Percentiles rank a stretch among this genome's conserved stretches.
Conservation (phyloP, 2,329 filamentous ascomycete genomes). For the Xylariaceae sp. region DNA sequence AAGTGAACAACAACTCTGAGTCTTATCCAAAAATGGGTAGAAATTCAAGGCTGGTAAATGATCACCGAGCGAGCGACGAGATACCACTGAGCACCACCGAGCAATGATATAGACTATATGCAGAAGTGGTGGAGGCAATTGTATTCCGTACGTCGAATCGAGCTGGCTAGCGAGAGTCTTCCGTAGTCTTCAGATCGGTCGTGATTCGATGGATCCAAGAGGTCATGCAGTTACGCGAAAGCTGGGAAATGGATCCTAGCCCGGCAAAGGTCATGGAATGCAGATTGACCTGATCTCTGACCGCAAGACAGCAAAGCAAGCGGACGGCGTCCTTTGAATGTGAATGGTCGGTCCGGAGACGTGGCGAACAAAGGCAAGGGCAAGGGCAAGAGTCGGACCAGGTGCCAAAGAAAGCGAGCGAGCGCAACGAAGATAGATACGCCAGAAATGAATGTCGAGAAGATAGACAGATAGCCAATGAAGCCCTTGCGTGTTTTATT, state of each 20-base stretch:
- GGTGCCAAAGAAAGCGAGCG: conserved; percentile 32
- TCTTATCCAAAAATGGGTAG: conserved; percentile 26
- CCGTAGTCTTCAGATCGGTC: conserved; percentile 19
- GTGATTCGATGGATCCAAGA: conserved; percentile 17
- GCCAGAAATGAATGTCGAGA: conserved; percentile 31
- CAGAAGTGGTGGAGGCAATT: conserved; percentile 16
- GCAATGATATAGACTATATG: conserved; percentile 29
- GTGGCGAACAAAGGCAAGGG: conserved; percentile 31
- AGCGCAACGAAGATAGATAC: conserved; percentile 26
- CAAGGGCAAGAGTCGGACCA: conserved; percentile 5
- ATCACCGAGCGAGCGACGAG: conserved; percentile 26
- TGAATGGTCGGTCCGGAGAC: conserved; percentile 22
- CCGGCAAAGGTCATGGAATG: conserved; percentile 21
- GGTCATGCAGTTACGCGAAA: conserved; percentile 17
- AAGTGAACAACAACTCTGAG: conserved; percentile 25
- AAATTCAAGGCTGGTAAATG: conserved; percentile 25
- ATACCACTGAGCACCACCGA: conserved; percentile 15
- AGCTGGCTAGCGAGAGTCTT: conserved; percentile 16
- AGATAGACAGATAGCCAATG: conserved; percentile 25
- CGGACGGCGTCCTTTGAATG: conserved; percentile 24
- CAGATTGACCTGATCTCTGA: not conserved
- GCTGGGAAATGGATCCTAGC: conserved; percentile 21
- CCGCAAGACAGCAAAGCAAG: conserved; percentile 7
- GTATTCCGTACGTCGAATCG: conserved; percentile 18
- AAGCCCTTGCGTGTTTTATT: conserved; percentile 19